Base-by-base conservation (phyloP, 129 eudicot genomes). In the Gnaphalium uliginosum region DNA sequence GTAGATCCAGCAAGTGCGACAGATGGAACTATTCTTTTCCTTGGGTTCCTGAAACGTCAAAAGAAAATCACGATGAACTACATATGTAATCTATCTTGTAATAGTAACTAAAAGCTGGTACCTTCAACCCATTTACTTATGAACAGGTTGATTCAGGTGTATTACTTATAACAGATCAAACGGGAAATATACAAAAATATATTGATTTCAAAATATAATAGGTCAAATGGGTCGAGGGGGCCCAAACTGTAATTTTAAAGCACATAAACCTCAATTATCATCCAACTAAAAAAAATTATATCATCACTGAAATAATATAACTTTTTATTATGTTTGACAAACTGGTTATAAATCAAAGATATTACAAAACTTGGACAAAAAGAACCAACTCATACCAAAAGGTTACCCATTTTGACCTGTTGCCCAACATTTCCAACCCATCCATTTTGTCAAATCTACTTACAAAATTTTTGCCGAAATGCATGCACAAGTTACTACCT, bases 1-100 rank as follows among this genome's bases (percentile, higher is more conserved):
- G 77, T 71, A 60, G 99, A 94, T 24, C 99, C 99, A 57, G 88
- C 81, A 65, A 94, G 93, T 60, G 94, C 89, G 58, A 84, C 83
- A 57, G 87, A 60, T 68, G 96, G 86, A 72, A 69, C 76, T 56
- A 94, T 78, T 60, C 84, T 86, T 80, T 82, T 88, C 80, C 86
- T 89, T 15, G 79, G 72, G 71, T 81, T 94, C 88, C 99, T 94
- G 77, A 78, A 82, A 76, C 64, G 5, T 56, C 37, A 18, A 25
- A 14, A n/a, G 76, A 68, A 72, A 26, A 15, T 27, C 33, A 27
- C 29, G 8, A 32, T 58, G 46, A 68, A 59, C 39, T 26, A 39
- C 57, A 61, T 23, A n/a, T 19, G 46, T 22, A 15, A 23, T 29
- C 21, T 43, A 62, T 25, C 33, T 32, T 60, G 29, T n/a, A 13